These are phyloP conservation scores for Tilletia setariae DNA, from an alignment of 1,284 basidiomycete genomes.

Conservation along the genomic window DNA sequence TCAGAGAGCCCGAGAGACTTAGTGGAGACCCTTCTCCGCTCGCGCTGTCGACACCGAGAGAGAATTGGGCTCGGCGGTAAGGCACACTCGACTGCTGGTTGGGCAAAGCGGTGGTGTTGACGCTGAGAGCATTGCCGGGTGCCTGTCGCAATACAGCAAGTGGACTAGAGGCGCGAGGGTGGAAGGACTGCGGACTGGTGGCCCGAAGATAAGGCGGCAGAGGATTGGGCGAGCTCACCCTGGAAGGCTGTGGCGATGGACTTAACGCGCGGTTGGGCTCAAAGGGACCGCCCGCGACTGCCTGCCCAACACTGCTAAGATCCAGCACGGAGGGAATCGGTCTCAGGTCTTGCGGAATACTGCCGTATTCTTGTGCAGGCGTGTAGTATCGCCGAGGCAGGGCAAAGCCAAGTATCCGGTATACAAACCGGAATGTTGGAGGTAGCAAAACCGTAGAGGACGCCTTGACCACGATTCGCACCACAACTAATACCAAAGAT, in stretches of 20 bases:
- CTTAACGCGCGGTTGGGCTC: slow-evolving; percentile 25
- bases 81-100: neutral
- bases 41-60: slow-evolving; percentile 19
- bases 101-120: too few species aligned
- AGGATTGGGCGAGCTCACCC: slow-evolving; percentile 18
- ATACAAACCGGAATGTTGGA: slow-evolving; percentile 34
- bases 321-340: slow-evolving; percentile 34
- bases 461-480: slow-evolving; percentile 62
- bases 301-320: slow-evolving; percentile 31
- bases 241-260: slow-evolving; percentile 21
- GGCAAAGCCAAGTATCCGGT: slow-evolving; percentile 36
- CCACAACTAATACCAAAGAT: slow-evolving; percentile 64
- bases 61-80: slow-evolving; percentile 23
- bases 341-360: slow-evolving; percentile 31
- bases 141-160: slow-evolving; percentile 17
- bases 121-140: neutral
- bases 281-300: slow-evolving; percentile 28
- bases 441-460: slow-evolving; percentile 38
- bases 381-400: slow-evolving; percentile 44
- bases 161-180: slow-evolving; percentile 26
- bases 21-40: neutral
- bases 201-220: slow-evolving; percentile 24
- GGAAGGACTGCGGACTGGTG: slow-evolving; percentile 3
- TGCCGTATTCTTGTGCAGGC: slow-evolving; percentile 36
- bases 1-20: neutral